Evolutionary conservation across 2,329 filamentous ascomycete genomes (phyloP), one percentile per base, ranked within the genome.

Genomic region (Phaeoacremonium minimum): DNA sequence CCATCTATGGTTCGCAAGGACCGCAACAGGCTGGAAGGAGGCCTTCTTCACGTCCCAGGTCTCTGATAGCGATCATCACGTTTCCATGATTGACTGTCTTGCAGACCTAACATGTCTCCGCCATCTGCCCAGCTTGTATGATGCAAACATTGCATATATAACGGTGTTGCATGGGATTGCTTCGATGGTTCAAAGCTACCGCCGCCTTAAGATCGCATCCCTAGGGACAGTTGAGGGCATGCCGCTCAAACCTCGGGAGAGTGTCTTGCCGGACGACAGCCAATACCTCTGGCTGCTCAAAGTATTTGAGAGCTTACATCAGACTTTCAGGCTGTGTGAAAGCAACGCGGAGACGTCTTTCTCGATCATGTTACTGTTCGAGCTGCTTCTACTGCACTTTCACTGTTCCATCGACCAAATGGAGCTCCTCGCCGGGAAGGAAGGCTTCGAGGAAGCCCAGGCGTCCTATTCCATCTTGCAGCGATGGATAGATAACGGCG

Each of bases 351-450:
- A 26, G 22, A 26, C 22, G n/a, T n/a, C 22, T n/a, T n/a, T 26
- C n/a, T 9, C 22, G 22, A 26, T 26, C 22, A 9, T 26, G n/a
- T n/a, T 26, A n/a, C 9, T 26, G 22, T 26, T 26, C 22, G 22
- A 26, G 22, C 22, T 26, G 9, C 9, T 26, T 26, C n/a, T 26
- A n/a, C 22, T 26, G 22, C 22, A 26, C 22, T 26, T 26, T n/a
- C 22, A 26, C 22, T 26, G 22, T n/a, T n/a, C 22, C n/a, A n/a
- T 26, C 22, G 22, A 26, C 22, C 22, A 26, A 1, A 56, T 53
- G 40, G 51, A 58, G 1, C 57, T 67, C 1, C 41, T 52, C 18
- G 37, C 44, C 4, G 58, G 66, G 9, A 50, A 52, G 12, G 30
- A 26, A 26, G 22, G 22, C 22, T 26, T 26, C n/a, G 22, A 26